A percentile compares a stretch with the other conserved stretches of the same genome.
Conservation (phyloP, 208 protist genomes). For the Willaertia magna region DNA sequence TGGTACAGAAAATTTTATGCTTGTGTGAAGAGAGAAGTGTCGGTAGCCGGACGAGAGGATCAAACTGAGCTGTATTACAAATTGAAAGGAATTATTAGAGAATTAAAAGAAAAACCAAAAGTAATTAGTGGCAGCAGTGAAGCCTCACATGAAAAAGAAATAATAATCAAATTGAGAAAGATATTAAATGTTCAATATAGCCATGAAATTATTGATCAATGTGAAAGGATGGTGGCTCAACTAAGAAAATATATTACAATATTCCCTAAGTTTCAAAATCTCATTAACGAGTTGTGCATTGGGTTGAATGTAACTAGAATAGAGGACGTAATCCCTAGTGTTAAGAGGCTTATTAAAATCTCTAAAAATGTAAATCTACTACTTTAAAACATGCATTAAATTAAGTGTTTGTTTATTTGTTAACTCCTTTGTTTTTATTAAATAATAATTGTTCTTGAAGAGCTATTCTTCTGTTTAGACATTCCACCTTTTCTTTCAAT, state of each 20-base stretch:
- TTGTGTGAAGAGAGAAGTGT: background rate
- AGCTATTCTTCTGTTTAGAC: no score
- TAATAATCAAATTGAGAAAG: background rate
- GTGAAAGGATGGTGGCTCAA: background rate
- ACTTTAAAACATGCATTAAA: no score
- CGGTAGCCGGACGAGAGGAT: background rate
- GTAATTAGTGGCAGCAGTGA: background rate
- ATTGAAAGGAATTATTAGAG: background rate
- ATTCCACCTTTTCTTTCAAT: no score
- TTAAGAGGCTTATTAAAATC: background rate
- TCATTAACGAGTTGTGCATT: background rate
- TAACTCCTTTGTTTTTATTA: no score
- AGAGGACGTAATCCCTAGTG: background rate
- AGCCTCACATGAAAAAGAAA: background rate
- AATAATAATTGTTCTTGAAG: no score
- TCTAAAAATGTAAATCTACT: background rate
- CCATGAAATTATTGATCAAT: background rate
- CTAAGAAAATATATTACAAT: background rate
- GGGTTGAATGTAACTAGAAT: background rate
- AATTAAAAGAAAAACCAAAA: background rate
- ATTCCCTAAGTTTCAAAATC: background rate
- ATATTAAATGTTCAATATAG: background rate
- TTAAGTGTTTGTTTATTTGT: no score
- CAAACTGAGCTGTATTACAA: background rate
- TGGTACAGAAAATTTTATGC: background rate